A percentile compares a stretch with the other conserved stretches of the same genome.
These are phyloP conservation scores for Pholiota microspora DNA, from an alignment of 768 basidiomycete genomes.

Conservation along the genomic window DNA sequence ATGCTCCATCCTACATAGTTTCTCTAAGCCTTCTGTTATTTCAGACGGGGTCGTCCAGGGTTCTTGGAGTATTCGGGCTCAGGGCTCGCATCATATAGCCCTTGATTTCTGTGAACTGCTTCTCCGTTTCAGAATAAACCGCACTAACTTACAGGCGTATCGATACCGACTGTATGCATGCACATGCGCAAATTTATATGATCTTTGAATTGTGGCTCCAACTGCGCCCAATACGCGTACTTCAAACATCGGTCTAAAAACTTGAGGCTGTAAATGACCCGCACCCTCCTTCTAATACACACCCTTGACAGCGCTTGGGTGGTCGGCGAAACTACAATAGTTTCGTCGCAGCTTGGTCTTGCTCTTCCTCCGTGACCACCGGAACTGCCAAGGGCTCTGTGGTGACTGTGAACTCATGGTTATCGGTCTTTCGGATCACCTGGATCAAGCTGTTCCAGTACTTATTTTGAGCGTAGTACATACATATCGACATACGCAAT, in stretches of 20 bases:
- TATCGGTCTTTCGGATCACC: not conserved
- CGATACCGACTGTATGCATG: not conserved
- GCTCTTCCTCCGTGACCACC: constrained; percentile 12
- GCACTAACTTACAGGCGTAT: not conserved
- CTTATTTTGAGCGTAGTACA: not conserved
- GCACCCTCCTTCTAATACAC: constrained; percentile 4
- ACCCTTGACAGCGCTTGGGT: constrained; percentile 4
- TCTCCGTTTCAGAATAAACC: not conserved
- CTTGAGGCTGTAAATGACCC: constrained; percentile 1
- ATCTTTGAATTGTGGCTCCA: not conserved
- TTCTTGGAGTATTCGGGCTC: too few species aligned
- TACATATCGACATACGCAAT: not conserved
- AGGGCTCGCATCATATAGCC: not conserved
- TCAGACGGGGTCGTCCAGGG: too few species aligned
- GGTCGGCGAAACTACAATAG: constrained; percentile 1
- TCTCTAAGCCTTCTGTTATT: too few species aligned
- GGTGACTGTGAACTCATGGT: not conserved
- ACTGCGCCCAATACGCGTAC: not conserved
- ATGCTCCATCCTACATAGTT: not conserved
- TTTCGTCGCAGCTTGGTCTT: constrained; percentile 1
- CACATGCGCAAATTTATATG: not conserved
- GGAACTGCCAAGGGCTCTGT: constrained; percentile 8
- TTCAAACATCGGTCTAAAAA: constrained; percentile 8
- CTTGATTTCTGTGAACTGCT: not conserved
- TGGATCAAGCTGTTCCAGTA: not conserved